Evolutionary conservation across 2,329 filamentous ascomycete species (phyloP).

Genomic region (Pseudogymnoascus sp.): DNA sequence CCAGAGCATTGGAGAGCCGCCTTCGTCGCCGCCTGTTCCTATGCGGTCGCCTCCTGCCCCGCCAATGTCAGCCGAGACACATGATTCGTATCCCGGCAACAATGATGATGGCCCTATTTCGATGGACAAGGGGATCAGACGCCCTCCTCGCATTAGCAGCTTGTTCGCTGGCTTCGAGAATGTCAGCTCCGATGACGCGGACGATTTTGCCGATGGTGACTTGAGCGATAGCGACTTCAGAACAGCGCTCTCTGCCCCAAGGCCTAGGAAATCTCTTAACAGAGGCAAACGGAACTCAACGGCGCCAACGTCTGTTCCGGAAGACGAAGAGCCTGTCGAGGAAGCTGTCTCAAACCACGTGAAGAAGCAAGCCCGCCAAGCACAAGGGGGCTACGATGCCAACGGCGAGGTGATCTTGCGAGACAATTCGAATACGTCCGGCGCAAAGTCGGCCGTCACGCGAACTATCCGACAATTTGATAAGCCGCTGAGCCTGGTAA

Average conservation of each 20-base stretch:
- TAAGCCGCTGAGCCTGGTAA: constrained; percentile 24
- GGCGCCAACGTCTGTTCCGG: constrained; percentile 23
- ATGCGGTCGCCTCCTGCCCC: constrained; percentile 39
- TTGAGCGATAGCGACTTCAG: constrained; percentile 59
- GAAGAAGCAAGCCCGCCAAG: constrained; percentile 15
- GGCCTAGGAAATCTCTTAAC: constrained; percentile 30
- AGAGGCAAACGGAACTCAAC: constrained; percentile 16
- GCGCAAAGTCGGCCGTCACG: constrained; percentile 15
- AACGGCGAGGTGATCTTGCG: constrained; percentile 17
- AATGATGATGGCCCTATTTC: constrained; percentile 72
- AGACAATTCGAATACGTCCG: constrained; percentile 16
- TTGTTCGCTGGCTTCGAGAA: constrained; percentile 80
- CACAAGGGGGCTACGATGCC: constrained; percentile 14
- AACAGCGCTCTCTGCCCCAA: constrained; percentile 56
- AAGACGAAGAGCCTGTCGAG: constrained; percentile 20
- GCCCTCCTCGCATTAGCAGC: constrained; percentile 68
- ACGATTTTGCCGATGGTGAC: constrained; percentile 53
- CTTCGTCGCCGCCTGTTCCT: constrained; percentile 38
- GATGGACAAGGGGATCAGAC: constrained; percentile 44
- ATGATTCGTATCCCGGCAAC: constrained; percentile 66
- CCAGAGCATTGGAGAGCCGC: constrained; percentile 38
- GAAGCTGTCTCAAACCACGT: constrained; percentile 12
- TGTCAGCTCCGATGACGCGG: constrained; percentile 56
- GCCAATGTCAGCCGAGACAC: constrained; percentile 33
- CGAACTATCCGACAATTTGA: constrained; percentile 22